These are phyloP conservation scores for Boletus rubescentipes DNA, from an alignment of 768 basidiomycete species.

Conservation along the genomic window DNA sequence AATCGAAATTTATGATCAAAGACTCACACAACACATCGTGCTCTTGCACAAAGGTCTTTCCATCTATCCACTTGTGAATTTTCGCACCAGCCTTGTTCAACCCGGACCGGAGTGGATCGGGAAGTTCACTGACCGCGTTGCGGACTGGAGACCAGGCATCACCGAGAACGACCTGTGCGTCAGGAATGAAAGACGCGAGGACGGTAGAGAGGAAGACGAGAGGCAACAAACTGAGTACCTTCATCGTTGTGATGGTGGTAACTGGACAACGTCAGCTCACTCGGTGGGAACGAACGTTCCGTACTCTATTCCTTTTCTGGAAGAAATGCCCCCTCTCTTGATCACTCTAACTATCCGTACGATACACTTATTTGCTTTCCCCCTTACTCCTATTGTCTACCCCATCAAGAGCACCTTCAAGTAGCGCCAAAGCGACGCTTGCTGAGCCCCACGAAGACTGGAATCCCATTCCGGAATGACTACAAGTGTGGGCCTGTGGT, in stretches of 20 bases:
- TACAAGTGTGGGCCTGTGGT: conserved; percentile 19
- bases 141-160: conserved; percentile 23
- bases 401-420: conserved; percentile 41
- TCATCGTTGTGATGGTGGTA: conserved; percentile 37
- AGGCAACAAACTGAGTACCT: conserved; percentile 33
- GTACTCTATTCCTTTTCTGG: background rate
- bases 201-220: conserved; percentile 36
- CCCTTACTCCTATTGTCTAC: background rate
- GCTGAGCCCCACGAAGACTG: conserved; percentile 69
- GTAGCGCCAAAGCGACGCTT: conserved; percentile 43
- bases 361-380: background rate
- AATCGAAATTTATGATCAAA: background rate
- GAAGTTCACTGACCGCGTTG: conserved; percentile 35
- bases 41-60: conserved; percentile 66
- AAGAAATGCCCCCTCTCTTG: background rate
- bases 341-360: background rate
- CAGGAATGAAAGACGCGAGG: conserved; percentile 39
- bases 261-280: background rate
- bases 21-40: conserved; percentile 69
- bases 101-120: conserved; percentile 43
- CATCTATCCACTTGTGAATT: conserved; percentile 62
- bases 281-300: background rate
- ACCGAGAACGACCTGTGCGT: conserved; percentile 46
- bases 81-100: conserved; percentile 43
- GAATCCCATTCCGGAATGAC: conserved; percentile 64